Conservation (phyloP, 352 stramenopile genomes). For the Phytophthora crassamura region DNA sequence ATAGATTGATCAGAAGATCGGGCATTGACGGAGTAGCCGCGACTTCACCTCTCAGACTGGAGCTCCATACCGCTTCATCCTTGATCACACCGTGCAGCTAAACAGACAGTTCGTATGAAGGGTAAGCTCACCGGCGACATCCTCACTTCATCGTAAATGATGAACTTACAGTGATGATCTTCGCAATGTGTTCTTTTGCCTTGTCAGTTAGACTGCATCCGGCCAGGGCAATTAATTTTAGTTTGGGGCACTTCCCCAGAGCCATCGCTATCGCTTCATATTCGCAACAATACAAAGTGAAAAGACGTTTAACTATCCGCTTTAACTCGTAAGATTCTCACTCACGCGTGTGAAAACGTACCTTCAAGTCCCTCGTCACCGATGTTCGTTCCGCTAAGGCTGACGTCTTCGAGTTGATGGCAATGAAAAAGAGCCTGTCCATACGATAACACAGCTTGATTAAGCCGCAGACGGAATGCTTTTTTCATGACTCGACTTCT, state of each 20-base stretch:
- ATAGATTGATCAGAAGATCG: constrained; percentile 58
- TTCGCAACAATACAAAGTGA: neutral
- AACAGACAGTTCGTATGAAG: neutral
- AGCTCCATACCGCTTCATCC: constrained; percentile 65
- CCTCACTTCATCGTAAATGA: neutral
- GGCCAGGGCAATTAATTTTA: constrained; percentile 54
- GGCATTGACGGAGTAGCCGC: constrained; percentile 10
- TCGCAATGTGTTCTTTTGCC: constrained; percentile 54
- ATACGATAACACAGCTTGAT: neutral
- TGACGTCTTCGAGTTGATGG: constrained; percentile 36
- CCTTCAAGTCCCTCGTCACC: constrained; percentile 37
- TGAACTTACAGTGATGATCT: constrained; percentile 59
- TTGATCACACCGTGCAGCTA: constrained; percentile 62
- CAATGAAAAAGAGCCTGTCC: constrained; percentile 42
- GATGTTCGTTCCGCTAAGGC: constrained; percentile 24
- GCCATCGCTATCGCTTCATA: constrained; percentile 41
- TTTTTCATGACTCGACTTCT: neutral
- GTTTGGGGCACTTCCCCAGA: constrained; percentile 45
- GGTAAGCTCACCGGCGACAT: too few relatives aligned
- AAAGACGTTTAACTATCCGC: neutral
- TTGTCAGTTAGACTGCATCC: constrained; percentile 59
- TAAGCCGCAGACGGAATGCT: too few relatives aligned
- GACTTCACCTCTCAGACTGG: constrained; percentile 54
- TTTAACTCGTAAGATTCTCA: too few relatives aligned
- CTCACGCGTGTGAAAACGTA: too few relatives aligned